A percentile compares a stretch with the other conserved stretches of the same genome.
These are phyloP conservation scores for Beauveria brongniartii DNA, from an alignment of 2,329 filamentous ascomycete species.

Conservation along the genomic window DNA sequence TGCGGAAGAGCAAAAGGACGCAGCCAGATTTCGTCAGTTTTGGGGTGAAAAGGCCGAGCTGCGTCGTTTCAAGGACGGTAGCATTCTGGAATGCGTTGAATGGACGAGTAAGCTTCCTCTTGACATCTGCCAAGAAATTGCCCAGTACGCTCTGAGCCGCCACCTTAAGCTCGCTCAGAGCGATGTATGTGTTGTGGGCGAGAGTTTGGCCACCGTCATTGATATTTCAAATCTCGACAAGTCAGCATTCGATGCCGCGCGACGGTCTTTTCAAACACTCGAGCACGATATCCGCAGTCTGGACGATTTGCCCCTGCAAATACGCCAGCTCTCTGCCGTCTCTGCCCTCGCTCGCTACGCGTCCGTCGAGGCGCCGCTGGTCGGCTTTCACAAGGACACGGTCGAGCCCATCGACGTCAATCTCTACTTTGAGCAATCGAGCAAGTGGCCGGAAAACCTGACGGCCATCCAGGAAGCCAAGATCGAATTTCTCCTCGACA, in stretches of 20 bases:
- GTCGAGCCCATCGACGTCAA: slow-evolving; percentile 63
- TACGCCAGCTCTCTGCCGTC: slow-evolving; percentile 70
- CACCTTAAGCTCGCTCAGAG: slow-evolving; percentile 57
- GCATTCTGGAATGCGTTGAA: slow-evolving; percentile 83
- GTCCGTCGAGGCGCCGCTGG: slow-evolving; percentile 40
- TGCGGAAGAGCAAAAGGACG: slow-evolving; percentile 77
- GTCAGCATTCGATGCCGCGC: slow-evolving; percentile 58
- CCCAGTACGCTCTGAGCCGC: slow-evolving; percentile 59
- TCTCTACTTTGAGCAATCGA: slow-evolving; percentile 88
- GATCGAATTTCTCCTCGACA: slow-evolving; percentile 75
- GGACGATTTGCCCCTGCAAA: slow-evolving; percentile 77
- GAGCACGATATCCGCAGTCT: slow-evolving; percentile 70
- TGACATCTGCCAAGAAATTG: slow-evolving; percentile 71
- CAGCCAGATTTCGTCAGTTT: slow-evolving; percentile 75
- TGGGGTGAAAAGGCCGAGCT: slow-evolving; percentile 94
- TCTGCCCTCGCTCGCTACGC: slow-evolving; percentile 67
- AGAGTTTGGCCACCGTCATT: slow-evolving; percentile 42
- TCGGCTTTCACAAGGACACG: slow-evolving; percentile 35
- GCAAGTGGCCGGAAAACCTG: slow-evolving; percentile 87
- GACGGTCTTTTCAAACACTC: slow-evolving; percentile 62
- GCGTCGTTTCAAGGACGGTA: slow-evolving; percentile 89
- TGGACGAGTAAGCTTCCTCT: slow-evolving; percentile 61
- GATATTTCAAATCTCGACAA: slow-evolving; percentile 39
- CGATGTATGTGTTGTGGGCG: slow-evolving; percentile 43
- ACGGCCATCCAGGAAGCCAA: slow-evolving; percentile 90